These are phyloP conservation scores for Aspergillus melleus DNA, from an alignment of 2,329 filamentous ascomycete species.

Conservation along the genomic window DNA sequence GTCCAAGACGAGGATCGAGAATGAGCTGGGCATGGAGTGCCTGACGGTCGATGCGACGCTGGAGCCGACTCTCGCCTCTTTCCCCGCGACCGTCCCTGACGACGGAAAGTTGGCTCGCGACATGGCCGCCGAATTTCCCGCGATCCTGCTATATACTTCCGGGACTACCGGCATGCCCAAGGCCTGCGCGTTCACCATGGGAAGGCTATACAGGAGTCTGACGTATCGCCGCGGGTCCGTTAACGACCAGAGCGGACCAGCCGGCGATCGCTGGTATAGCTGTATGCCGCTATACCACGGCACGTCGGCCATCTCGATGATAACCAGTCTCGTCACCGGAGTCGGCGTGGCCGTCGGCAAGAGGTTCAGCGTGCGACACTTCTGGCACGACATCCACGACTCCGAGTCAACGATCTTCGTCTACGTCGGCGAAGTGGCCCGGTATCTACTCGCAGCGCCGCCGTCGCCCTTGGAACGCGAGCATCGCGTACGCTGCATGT, in stretches of 20 bases:
- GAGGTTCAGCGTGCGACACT: constrained; percentile 65
- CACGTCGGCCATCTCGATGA: constrained; percentile 64
- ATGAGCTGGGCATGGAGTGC: constrained; percentile 60
- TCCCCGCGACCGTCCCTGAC: constrained; percentile 55
- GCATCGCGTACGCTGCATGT: constrained; percentile 48
- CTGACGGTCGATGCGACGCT: constrained; percentile 53
- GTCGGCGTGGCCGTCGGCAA: constrained; percentile 42
- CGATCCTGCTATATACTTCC: constrained; percentile 71
- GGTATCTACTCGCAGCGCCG: constrained; percentile 70
- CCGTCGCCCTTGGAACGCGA: constrained; percentile 45
- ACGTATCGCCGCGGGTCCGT: constrained; percentile 35
- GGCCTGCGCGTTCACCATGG: constrained; percentile 62
- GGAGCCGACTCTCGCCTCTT: constrained; percentile 46
- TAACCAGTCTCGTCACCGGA: constrained; percentile 57
- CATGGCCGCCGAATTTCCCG: constrained; percentile 55
- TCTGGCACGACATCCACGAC: constrained; percentile 72
- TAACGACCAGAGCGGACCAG: constrained; percentile 27
- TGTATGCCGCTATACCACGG: constrained; percentile 80
- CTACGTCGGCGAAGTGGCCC: constrained; percentile 75
- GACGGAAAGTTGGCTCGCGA: constrained; percentile 50
- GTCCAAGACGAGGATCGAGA: constrained; percentile 48
- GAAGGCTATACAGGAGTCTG: constrained; percentile 45
- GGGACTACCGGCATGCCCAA: constrained; percentile 77
- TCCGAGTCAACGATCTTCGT: constrained; percentile 69
- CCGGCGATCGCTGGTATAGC: constrained; percentile 66